Evolutionary conservation across 2,329 filamentous ascomycete species (phyloP).

Genomic region (Bipolaris victoriae): DNA sequence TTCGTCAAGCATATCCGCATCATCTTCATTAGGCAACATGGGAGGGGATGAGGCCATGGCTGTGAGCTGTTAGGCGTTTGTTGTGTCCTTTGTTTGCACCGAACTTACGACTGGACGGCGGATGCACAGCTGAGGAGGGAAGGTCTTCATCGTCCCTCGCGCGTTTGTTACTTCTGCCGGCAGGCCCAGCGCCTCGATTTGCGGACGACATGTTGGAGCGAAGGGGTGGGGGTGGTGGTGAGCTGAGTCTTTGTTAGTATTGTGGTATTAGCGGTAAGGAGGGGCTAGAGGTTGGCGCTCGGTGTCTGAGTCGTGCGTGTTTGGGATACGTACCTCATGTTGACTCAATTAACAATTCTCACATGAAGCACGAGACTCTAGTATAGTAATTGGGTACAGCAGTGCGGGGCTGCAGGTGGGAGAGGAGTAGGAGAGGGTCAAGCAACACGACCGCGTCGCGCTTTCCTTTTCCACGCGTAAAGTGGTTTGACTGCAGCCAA

Average conservation of each 20-base stretch:
- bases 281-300: constrained; percentile 23
- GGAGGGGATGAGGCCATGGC: constrained; percentile 66
- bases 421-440: constrained; percentile 12
- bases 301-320: constrained; percentile 5
- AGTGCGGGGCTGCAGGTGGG: constrained; percentile 12
- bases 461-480: constrained; percentile 26
- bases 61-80: constrained; percentile 43
- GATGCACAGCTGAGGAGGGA: constrained; percentile 62
- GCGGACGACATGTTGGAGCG: constrained; percentile 80
- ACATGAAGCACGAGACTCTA: not conserved
- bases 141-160: constrained; percentile 68
- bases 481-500: constrained; percentile 26
- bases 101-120: constrained; percentile 68
- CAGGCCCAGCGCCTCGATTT: constrained; percentile 70
- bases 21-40: constrained; percentile 69
- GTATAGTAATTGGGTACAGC: constrained; percentile 1
- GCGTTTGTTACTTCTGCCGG: constrained; percentile 68
- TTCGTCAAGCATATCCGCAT: constrained; percentile 74
- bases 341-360: constrained; percentile 12
- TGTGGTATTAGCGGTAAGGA: constrained; percentile 22
- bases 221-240: constrained; percentile 63
- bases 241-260: constrained; percentile 60
- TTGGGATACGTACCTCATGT: constrained; percentile 30
- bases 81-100: constrained; percentile 3
- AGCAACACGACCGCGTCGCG: constrained; percentile 25